Evolutionary conservation across 768 basidiomycete genomes (phyloP).

Genomic region (Boletus coccyginus): DNA sequence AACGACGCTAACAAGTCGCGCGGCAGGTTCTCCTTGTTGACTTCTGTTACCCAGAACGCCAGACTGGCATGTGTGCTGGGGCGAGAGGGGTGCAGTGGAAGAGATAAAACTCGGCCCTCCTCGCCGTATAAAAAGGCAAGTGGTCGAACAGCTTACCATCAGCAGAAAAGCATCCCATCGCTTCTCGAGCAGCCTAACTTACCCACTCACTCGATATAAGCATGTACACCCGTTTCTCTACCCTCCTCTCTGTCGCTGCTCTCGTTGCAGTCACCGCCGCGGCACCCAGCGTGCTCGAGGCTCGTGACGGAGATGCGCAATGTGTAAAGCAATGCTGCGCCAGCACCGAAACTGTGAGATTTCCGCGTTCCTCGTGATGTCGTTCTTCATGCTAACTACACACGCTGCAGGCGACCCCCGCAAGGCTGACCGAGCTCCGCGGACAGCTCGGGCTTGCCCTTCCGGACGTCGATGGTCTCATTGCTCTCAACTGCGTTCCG

Average conservation of each 20-base stretch:
- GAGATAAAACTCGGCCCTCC: background rate
- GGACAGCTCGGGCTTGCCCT: background rate
- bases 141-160: background rate
- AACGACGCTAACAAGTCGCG: background rate
- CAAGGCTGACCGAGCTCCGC: background rate
- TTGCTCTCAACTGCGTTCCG: constrained; percentile 9
- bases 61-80: background rate
- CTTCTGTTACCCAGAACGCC: background rate
- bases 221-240: constrained; percentile 8
- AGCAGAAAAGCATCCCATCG: background rate
- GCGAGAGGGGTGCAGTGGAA: background rate
- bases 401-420: background rate
- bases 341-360: constrained; percentile 1
- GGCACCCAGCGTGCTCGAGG: background rate
- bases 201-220: background rate
- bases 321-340: constrained; percentile 10
- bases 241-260: constrained; percentile 8
- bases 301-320: constrained; percentile 4
- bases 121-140: constrained; percentile 5
- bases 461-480: background rate
- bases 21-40: background rate
- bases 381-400: background rate
- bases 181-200: background rate
- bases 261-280: constrained; percentile 2
- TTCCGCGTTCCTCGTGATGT: no score